Evolutionary conservation across 2,329 filamentous ascomycete genomes (phyloP).

Genomic region (Chaetomium globosum): DNA sequence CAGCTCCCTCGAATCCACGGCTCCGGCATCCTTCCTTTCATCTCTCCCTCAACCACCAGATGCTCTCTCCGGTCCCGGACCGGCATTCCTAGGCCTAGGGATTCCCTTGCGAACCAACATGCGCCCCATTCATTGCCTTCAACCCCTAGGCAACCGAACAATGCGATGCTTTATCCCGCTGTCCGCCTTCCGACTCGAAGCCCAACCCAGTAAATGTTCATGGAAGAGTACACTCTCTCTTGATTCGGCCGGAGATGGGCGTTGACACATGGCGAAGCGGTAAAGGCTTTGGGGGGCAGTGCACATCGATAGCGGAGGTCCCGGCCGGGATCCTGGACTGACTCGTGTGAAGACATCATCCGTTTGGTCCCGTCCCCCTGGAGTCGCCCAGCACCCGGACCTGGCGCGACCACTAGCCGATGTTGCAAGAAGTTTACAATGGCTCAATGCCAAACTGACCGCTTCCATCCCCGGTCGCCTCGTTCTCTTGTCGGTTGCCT

Average conservation of each 20-base stretch:
- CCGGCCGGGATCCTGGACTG: too few species aligned
- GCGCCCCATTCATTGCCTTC: not conserved
- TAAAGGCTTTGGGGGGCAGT: not conserved
- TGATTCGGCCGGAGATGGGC: not conserved
- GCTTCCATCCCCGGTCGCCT: not conserved
- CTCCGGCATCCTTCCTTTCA: not conserved
- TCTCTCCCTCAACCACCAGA: not conserved
- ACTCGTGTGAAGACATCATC: not conserved
- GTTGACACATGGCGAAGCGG: not conserved
- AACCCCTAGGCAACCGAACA: not conserved
- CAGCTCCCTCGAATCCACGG: not conserved
- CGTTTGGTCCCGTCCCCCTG: not conserved
- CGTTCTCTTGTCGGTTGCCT: not conserved
- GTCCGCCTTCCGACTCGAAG: too few species aligned
- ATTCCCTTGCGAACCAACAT: not conserved
- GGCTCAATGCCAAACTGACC: not conserved
- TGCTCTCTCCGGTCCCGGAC: too few species aligned
- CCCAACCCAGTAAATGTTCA: not conserved
- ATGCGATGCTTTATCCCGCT: not conserved
- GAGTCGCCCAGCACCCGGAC: not conserved
- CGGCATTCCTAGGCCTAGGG: too few species aligned
- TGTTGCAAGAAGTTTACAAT: not conserved
- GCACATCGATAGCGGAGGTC: not conserved
- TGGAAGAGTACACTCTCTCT: not conserved
- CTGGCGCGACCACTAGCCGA: not conserved